Percentiles rank a stretch among this genome's conserved stretches.
Conservation (phyloP, 192 early-diverging fungal genomes). For the Coemansia sp. region DNA sequence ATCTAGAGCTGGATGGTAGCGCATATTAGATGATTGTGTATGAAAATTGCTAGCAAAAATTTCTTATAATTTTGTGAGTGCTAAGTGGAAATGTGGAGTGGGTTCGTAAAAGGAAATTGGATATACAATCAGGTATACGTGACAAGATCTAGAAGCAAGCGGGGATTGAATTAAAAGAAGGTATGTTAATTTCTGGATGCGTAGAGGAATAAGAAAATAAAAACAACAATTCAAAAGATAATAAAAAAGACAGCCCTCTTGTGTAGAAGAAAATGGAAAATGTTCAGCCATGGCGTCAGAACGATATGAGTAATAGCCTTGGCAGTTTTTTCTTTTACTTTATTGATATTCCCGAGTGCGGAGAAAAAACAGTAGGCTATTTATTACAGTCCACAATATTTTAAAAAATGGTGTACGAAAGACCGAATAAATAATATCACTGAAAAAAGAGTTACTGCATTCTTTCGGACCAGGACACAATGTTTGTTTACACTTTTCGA, state of each 20-base stretch:
- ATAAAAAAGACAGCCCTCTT: no score
- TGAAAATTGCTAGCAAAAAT: background rate
- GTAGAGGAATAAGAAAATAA: no score
- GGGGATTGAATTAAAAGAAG: background rate
- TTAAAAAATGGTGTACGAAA: background rate
- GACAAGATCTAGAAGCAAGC: slow-evolving; percentile 2
- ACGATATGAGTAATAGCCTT: background rate
- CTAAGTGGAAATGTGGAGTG: background rate
- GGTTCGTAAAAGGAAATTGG: no score
- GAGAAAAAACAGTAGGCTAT: background rate
- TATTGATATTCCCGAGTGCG: background rate
- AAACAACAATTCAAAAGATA: no score
- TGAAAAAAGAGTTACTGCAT: background rate
- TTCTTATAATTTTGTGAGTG: background rate
- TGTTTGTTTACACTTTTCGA: slow-evolving; percentile 16
- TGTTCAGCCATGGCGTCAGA: no score
- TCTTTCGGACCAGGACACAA: background rate
- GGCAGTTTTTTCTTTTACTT: background rate
- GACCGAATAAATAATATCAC: no score
- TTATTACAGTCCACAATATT: background rate
- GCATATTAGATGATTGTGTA: slow-evolving; percentile 8
- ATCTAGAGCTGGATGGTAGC: slow-evolving; percentile 36
- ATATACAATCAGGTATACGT: no score
- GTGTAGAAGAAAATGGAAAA: no score
- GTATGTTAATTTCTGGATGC: background rate